These are phyloP conservation scores for Aspergillus arachidicola DNA, from an alignment of 2,329 filamentous ascomycete species.

Conservation along the genomic window DNA sequence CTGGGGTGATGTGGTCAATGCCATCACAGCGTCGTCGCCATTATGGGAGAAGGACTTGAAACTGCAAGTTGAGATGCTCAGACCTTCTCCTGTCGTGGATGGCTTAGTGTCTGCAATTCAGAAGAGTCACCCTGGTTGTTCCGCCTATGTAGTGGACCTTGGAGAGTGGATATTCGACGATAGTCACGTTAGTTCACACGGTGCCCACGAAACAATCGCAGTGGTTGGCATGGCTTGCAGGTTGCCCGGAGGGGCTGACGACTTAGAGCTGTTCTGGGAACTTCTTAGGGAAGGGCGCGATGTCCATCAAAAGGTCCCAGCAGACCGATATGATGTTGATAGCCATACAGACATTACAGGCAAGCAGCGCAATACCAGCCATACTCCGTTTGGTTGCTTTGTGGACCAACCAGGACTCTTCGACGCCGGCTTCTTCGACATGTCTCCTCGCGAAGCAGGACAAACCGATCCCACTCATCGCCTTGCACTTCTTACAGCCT, in stretches of 20 bases:
- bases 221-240: slow-evolving; percentile 29
- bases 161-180: background rate
- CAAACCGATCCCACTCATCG: slow-evolving; percentile 81
- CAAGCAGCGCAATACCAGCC: slow-evolving; percentile 34
- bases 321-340: slow-evolving; percentile 37
- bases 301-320: slow-evolving; percentile 30
- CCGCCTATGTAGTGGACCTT: background rate
- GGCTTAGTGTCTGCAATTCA: background rate
- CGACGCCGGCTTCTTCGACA: slow-evolving; percentile 46
- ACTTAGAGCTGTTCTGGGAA: slow-evolving; percentile 39
- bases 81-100: background rate
- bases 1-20: background rate
- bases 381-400: slow-evolving; percentile 39
- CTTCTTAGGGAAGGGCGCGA: slow-evolving; percentile 37
- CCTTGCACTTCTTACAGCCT: slow-evolving; percentile 72
- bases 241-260: slow-evolving; percentile 24
- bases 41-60: background rate
- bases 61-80: background rate
- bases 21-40: background rate
- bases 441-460: slow-evolving; percentile 67
- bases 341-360: slow-evolving; percentile 38
- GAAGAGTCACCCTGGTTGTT: background rate
- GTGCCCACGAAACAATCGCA: slow-evolving; percentile 23
- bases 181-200: background rate
- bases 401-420: slow-evolving; percentile 41